Base-by-base conservation (phyloP, 164 flowering plant species). In the Annona cherimola region DNA sequence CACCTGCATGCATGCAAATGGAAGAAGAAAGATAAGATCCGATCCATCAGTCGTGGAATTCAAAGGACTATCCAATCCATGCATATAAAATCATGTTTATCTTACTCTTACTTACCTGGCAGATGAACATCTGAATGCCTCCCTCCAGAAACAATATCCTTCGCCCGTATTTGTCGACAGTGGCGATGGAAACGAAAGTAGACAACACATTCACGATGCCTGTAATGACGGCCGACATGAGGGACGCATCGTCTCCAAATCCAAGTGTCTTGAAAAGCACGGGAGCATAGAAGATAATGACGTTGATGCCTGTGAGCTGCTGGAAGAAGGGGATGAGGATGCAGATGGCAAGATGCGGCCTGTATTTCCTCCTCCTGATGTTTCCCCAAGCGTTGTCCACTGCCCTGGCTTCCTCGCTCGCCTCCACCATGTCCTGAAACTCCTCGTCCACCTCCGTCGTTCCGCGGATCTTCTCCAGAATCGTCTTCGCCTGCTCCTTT, bases 381-480 rank as follows among this genome's bases (percentile, higher is more conserved):
- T 39, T 19, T 3, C 40, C 66, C 3, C 45, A 73, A 14, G 79
- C 73, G 39, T 62, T 63, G 11, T 68, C 35, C 1, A 66, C 11
- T 35, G 40, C 68, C 62, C 68, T 72, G 14, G 79, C 68, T 3
- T 41, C 35, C 0, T 5, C 42, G 45, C 69, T 76, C 19, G 79
- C 79, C 26, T 50, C 20, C 7, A 72, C 43, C 4, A 76, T 62
- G 68, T 87, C 87, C 0, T 80, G 78, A 12, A 85, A 64, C 63
- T 90, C 92, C 61, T 57, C 61, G n/a, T 16, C 4, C n/a, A 57
- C 61, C 3, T 57, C 61, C 4, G 14, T 19, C 0, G 59, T 20
- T 1, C 77, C 74, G 3, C 74, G 77, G 12, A 66, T 42, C 20
- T 66, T 75, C 14, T 75, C 70, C 64, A 75, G 55, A 73, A 75